A percentile compares a stretch with the other conserved stretches of the same genome.
Evolutionary conservation across 345 rosid genomes (phyloP).

Genomic region (Populus ilicifolia): DNA sequence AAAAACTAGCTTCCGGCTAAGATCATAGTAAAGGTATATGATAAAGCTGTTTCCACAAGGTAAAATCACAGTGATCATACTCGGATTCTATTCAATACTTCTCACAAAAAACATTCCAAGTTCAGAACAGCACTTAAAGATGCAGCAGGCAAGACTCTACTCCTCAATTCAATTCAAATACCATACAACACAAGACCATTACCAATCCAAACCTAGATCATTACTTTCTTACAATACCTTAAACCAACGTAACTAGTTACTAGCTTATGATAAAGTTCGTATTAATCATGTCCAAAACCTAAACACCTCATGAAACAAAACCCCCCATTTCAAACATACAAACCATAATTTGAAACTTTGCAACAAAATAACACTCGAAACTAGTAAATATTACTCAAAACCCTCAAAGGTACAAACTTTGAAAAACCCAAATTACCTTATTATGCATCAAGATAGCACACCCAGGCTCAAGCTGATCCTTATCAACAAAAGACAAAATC

Average conservation of each 20-base stretch:
- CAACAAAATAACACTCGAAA: neutral
- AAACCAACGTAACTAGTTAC: neutral
- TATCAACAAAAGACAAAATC: conserved; percentile 89
- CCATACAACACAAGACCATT: neutral
- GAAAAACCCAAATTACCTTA: conserved; percentile 42
- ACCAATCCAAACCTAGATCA: neutral
- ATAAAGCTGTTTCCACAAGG: neutral
- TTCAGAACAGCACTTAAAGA: neutral
- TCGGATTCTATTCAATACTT: neutral
- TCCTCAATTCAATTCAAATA: neutral
- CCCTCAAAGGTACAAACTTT: neutral
- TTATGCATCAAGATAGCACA: conserved; percentile 97
- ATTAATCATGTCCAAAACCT: neutral
- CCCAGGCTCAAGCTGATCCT: conserved; percentile 96
- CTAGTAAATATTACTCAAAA: neutral
- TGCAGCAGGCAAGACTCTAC: neutral
- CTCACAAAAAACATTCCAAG: neutral
- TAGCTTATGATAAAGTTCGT: neutral
- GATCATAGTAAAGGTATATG: neutral
- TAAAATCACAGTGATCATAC: too few relatives aligned
- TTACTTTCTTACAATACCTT: neutral
- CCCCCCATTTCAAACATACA: neutral
- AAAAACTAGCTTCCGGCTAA: too few relatives aligned
- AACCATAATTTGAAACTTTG: neutral
- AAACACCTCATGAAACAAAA: neutral